Evolutionary conservation across 192 early-diverging fungal species (phyloP).

Genomic region (Umbelopsis isabellina): DNA sequence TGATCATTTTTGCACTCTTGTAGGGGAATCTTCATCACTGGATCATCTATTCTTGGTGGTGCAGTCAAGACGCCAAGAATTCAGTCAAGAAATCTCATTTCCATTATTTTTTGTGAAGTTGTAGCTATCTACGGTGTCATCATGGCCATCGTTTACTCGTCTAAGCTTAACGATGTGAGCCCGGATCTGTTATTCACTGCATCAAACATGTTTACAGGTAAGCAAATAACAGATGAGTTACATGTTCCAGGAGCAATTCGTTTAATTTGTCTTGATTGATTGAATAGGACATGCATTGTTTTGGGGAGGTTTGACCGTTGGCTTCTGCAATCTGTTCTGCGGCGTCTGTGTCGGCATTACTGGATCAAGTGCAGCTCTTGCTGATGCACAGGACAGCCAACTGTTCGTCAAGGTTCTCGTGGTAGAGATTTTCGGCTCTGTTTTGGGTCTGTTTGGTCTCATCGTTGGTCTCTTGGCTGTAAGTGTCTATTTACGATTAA

Average conservation of each 20-base stretch:
- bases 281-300: conserved; percentile 84
- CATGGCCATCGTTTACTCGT: conserved; percentile 95
- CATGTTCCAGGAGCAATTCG: background rate
- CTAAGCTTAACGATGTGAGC: conserved; percentile 72
- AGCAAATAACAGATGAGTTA: background rate
- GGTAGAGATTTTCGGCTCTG: conserved; percentile 96
- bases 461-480: conserved; percentile 91
- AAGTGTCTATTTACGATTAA: conserved; percentile 18
- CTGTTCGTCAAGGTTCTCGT: conserved; percentile 98
- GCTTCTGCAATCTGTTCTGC: conserved; percentile 90
- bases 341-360: conserved; percentile 93
- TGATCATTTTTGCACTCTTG: background rate
- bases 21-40: conserved; percentile 87
- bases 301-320: conserved; percentile 96
- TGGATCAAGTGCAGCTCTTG: conserved; percentile 92
- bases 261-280: background rate
- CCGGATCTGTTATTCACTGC: conserved; percentile 48
- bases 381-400: conserved; percentile 91
- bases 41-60: conserved; percentile 43
- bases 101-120: conserved; percentile 99
- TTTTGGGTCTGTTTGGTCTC: conserved; percentile 95
- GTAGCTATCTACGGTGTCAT: conserved; percentile 99
- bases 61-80: conserved; percentile 85
- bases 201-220: conserved; percentile 82
- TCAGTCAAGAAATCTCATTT: conserved; percentile 95